A percentile compares a stretch with the other conserved stretches of the same genome.
These are phyloP conservation scores for Dioscorea alata DNA, from an alignment of 106 monocot species.

Conservation along the genomic window DNA sequence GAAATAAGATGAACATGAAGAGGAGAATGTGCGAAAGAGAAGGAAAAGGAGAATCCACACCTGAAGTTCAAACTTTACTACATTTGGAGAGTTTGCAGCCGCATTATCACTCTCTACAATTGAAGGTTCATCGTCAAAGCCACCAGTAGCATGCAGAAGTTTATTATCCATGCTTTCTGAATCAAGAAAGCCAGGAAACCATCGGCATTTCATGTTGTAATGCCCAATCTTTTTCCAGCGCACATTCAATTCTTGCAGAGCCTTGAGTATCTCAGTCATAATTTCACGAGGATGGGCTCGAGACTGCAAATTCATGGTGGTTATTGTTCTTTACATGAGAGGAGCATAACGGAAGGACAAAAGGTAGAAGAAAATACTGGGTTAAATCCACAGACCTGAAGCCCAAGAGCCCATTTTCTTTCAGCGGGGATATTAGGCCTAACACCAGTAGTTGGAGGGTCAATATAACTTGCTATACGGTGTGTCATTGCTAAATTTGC, in stretches of 20 bases:
- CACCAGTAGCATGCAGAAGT: conserved; percentile 23
- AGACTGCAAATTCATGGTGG: conserved; percentile 29
- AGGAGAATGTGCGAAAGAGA: neutral
- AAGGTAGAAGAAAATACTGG: too few species aligned
- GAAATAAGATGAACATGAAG: too few species aligned
- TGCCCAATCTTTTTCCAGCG: conserved; percentile 81
- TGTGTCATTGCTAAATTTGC: conserved; percentile 26
- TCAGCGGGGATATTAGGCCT: conserved; percentile 46
- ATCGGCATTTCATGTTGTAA: conserved; percentile 77
- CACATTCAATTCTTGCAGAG: conserved; percentile 67
- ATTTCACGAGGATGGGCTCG: conserved; percentile 77
- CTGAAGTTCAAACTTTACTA: conserved; percentile 98
- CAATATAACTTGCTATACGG: conserved; percentile 30
- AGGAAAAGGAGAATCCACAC: conserved; percentile 20
- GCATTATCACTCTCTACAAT: conserved; percentile 53
- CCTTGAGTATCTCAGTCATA: conserved; percentile 76
- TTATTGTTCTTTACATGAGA: too few species aligned
- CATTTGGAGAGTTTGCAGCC: conserved; percentile 18
- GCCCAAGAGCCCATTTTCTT: conserved; percentile 89
- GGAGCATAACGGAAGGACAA: too few species aligned
- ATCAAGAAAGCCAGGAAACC: conserved; percentile 34
- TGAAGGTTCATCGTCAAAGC: conserved; percentile 52
- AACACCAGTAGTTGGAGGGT: conserved; percentile 40
- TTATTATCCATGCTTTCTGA: conserved; percentile 19
- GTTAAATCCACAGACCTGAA: conserved; percentile 44